A percentile compares a stretch with the other conserved stretches of the same genome.
These are phyloP conservation scores for Podospora bellae-mahoneyi DNA, from an alignment of 495 filamentous ascomycete genomes.

Conservation along the genomic window DNA sequence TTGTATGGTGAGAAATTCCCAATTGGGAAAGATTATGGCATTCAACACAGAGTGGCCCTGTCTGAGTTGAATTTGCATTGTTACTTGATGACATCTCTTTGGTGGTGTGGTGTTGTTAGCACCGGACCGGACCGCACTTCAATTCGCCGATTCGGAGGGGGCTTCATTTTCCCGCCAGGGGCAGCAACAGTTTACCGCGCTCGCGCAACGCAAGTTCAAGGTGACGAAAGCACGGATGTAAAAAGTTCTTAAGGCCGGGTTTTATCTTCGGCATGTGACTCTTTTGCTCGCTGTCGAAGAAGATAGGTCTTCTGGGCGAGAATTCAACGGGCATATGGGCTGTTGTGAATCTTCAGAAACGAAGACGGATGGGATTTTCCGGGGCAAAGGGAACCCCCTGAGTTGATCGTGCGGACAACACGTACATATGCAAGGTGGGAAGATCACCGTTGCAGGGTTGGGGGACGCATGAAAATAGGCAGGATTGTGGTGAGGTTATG, in stretches of 20 bases:
- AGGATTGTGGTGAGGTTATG: not conserved
- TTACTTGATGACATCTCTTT: not conserved
- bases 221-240: slow-evolving; percentile 2
- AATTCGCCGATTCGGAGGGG: slow-evolving; percentile 9
- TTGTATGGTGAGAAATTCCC: not conserved
- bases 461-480: not conserved
- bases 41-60: not conserved
- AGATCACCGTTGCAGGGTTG: slow-evolving; percentile 1
- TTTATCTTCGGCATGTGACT: not conserved
- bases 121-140: slow-evolving; percentile 11
- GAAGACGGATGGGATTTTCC: not conserved
- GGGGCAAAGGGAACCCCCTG: not conserved
- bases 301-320: not conserved
- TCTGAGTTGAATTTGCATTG: not conserved
- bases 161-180: slow-evolving; percentile 7
- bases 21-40: not conserved
- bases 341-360: no score
- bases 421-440: not conserved
- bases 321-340: not conserved
- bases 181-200: slow-evolving; percentile 2
- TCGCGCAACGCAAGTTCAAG: slow-evolving; percentile 5
- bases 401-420: not conserved
- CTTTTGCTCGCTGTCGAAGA: not conserved
- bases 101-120: not conserved
- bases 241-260: not conserved